Base-by-base conservation (phyloP, 306 rosid species). In the Dalbergia oliveri region DNA sequence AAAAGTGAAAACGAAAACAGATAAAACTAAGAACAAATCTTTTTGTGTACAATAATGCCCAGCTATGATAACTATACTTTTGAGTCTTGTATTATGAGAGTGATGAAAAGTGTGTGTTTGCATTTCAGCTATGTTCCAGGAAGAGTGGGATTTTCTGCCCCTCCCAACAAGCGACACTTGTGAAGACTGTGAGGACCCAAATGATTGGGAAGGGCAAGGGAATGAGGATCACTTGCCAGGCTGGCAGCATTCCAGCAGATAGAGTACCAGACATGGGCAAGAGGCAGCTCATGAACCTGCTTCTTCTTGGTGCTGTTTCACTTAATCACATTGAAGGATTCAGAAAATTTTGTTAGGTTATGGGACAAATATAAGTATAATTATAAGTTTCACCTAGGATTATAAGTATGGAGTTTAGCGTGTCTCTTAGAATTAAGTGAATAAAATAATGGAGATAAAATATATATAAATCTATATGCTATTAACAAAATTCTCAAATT, bases 251-350 rank as follows among this genome's bases (percentile, higher is more conserved):
- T 88, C 56, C 94, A 2, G 89, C 97, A 69, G 98, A 94, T 73
- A 51, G 97, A 39, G 98, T 92, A 5, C 98, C 98, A 1, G 98
- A 94, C 57, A 91, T 94, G 98, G 92, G 21, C 0, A 94, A 91
- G 79, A 92, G 97, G 82, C 0, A 94, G 82, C 85, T 84, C 66
- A 23, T 94, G 97, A 94, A 94, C 79, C 39, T 90, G 64, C 94
- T 94, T 77, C 94, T 94, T 80, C 84, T 94, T 51, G 98, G 98
- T 68, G 86, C 98, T 33, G 0, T 94, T 80, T 86, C 94, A 11
- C 94, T 94, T n/a, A 21, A 1, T 21, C 23, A 21, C 23, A 21
- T 21, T 21, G 23, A 21, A 21, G 23, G 23, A 21, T 21, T 21
- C 23, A 21, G 23, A 21, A 21, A 21, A 21, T 21, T 21, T 21